Conservation (phyloP, 257 asterid species). For the Capsicum baccatum region DNA sequence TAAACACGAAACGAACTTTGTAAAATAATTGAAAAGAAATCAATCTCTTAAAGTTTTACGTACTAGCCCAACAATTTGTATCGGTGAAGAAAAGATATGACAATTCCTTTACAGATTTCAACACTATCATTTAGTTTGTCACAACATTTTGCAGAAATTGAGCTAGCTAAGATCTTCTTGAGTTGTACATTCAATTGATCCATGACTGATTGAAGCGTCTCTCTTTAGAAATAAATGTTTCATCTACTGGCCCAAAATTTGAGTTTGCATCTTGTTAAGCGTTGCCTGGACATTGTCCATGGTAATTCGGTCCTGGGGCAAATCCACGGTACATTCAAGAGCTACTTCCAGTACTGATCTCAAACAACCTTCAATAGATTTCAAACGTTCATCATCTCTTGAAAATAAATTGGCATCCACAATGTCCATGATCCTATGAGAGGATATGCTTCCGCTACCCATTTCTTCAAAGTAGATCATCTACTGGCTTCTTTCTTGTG, state of each 20-base stretch:
- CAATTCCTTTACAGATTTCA: background rate
- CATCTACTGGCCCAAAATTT: no score
- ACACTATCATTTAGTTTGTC: background rate
- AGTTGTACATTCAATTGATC: constrained; percentile 20
- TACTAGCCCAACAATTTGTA: no score
- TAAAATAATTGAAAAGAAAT: background rate
- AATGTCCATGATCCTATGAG: background rate
- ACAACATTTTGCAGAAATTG: background rate
- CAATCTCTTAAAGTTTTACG: background rate
- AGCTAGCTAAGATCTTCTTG: constrained; percentile 17
- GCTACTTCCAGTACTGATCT: background rate
- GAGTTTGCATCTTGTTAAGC: constrained; percentile 24
- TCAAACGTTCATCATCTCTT: background rate
- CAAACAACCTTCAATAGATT: background rate
- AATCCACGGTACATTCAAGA: background rate
- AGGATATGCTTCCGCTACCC: constrained; percentile 18
- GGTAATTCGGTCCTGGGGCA: background rate
- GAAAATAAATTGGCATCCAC: constrained; percentile 17
- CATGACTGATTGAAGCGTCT: background rate
- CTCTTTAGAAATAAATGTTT: background rate
- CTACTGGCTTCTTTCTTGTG: constrained; percentile 25
- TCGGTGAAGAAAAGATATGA: background rate
- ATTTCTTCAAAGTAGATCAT: constrained; percentile 8
- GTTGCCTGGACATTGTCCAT: background rate
- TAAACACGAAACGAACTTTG: background rate